Evolutionary conservation across 352 stramenopile genomes (phyloP).

Genomic region (Pythium apleroticum): DNA sequence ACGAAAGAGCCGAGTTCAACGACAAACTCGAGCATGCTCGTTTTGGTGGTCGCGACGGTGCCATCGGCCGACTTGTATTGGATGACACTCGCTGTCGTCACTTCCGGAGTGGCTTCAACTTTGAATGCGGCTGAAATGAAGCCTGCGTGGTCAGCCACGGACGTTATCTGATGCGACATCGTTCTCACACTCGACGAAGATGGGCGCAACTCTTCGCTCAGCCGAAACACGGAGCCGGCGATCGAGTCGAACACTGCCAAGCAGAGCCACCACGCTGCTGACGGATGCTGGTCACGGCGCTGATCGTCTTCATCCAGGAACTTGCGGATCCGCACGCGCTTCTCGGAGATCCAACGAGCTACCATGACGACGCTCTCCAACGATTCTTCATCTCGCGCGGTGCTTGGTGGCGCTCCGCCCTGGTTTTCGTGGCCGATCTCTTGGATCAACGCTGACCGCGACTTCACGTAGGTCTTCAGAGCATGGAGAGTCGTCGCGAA

Average conservation of each 20-base stretch:
- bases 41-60: constrained; percentile 15
- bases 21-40: constrained; percentile 40
- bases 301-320: constrained; percentile 35
- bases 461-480: constrained; percentile 20
- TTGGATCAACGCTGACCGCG: constrained; percentile 18
- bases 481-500: constrained; percentile 11
- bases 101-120: constrained; percentile 10
- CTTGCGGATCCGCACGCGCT: constrained; percentile 51
- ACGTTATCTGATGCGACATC: constrained; percentile 14
- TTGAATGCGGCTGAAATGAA: constrained; percentile 39
- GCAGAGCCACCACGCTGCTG: constrained; percentile 60
- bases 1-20: constrained; percentile 44
- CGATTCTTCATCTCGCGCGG: background rate
- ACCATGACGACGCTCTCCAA: constrained; percentile 10
- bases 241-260: constrained; percentile 57
- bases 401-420: background rate
- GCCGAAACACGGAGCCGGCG: constrained; percentile 35
- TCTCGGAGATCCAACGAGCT: constrained; percentile 44
- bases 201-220: constrained; percentile 36
- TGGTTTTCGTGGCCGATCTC: constrained; percentile 28
- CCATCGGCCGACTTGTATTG: background rate
- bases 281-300: constrained; percentile 21
- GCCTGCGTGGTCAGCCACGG: constrained; percentile 30
- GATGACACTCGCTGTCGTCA: background rate
- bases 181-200: constrained; percentile 12